Base-by-base conservation (phyloP, 306 rosid species). In the Dryas drummondii region DNA sequence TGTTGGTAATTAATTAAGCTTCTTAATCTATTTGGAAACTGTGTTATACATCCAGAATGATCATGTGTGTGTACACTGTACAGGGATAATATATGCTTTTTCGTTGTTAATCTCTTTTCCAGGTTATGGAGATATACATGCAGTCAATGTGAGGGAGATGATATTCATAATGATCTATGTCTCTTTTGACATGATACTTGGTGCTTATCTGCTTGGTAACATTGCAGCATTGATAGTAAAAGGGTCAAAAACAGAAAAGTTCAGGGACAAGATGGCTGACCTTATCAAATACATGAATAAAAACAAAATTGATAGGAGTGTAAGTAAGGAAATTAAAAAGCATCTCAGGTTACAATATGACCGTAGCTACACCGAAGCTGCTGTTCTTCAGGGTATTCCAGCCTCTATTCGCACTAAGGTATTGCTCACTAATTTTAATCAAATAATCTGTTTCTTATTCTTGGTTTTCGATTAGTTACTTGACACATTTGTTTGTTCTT, bases 101-200 rank as follows among this genome's bases (percentile, higher is more conserved):
- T 9, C 5, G 32, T 19, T 13, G 22, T 0, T 1, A 32, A 32
- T 66, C 10, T 45, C n/a, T 32, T 58, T 68, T 77, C 27, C 79
- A 89, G 93, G 94, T 70, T 89, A 85, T 68, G 94, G 94, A 74
- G 94, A 89, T 1, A 75, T 89, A 55, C 91, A 89, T 56, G 91
- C 91, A 2, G 91, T 87, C 75, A 89, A 89, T 69, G 70, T 76
- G 48, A 85, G 94, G 72, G 94, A 89, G 67, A 89, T 89, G 94
- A 89, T 89, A 74, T 89, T 87, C 79, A 68, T 89, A 66, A 89
- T 89, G 91, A 7, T 84, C 50, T 89, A 84, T 80, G 88, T 87
- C 37, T 89, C 94, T 17, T 77, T 81, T 54, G 94, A 89, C 83
- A 89, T 89, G 91, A 82, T 87, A 85, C 88, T 89, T 8, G 91